phyloP scores from a whole-genome alignment of 176 grass and related monocot genomes.

The Stipa capillata region DNA sequence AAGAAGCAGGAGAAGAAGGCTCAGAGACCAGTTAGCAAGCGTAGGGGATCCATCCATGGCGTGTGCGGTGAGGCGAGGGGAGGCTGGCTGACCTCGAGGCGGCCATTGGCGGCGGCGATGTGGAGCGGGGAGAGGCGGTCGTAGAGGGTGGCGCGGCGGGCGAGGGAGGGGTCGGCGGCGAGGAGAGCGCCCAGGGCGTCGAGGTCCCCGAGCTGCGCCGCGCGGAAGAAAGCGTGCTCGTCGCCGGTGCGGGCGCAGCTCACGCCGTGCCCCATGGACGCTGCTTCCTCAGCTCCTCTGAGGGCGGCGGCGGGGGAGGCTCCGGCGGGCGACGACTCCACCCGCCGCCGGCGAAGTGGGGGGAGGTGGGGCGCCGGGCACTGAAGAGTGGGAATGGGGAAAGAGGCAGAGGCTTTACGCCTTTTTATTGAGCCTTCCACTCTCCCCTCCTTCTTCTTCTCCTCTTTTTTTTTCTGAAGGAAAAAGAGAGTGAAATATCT shows the following conservation, averaged over 20 bases:
- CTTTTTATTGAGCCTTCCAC: constrained; percentile 22
- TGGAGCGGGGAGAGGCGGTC: constrained; percentile 76
- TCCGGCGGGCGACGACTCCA: constrained; percentile 6
- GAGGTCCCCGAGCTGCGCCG: constrained; percentile 64
- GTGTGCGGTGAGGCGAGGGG: background rate
- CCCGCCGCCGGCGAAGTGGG: constrained; percentile 42
- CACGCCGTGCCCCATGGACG: constrained; percentile 70
- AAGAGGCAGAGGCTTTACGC: constrained; percentile 19
- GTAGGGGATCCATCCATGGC: background rate
- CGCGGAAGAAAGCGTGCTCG: constrained; percentile 73
- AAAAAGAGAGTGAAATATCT: constrained; percentile 21
- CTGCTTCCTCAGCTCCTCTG: background rate
- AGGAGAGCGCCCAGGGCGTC: constrained; percentile 41
- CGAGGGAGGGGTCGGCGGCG: constrained; percentile 33
- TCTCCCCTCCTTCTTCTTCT: background rate
- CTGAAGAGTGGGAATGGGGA: constrained; percentile 11
- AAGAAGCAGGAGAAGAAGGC: background rate
- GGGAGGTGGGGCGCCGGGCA: constrained; percentile 1
- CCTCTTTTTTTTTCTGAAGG: too few relatives aligned
- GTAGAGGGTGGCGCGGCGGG: constrained; percentile 50
- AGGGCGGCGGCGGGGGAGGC: background rate
- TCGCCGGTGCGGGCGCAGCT: constrained; percentile 63
- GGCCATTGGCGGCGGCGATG: constrained; percentile 83
- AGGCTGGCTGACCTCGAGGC: constrained; percentile 35
- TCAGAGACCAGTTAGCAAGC: background rate